Conservation (phyloP, 352 stramenopile species). For the Phytophthora boehmeriae region DNA sequence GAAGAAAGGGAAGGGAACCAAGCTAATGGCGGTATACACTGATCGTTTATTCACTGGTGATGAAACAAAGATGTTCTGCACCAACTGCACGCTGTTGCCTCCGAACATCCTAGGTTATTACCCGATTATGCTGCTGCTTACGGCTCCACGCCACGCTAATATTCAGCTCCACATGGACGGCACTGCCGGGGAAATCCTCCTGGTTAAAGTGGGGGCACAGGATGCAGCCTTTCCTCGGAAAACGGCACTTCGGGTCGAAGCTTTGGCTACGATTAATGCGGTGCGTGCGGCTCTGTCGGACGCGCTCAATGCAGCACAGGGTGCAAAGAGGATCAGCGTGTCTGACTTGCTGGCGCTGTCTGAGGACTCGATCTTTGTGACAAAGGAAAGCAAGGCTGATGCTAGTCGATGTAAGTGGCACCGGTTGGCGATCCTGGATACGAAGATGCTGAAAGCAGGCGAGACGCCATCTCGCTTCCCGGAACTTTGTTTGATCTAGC, state of each 20-base stretch:
- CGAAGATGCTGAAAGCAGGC: slow-evolving; percentile 29
- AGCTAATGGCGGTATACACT: slow-evolving; percentile 67
- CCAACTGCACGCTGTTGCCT: slow-evolving; percentile 79
- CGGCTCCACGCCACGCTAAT: slow-evolving; percentile 47
- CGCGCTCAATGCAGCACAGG: slow-evolving; percentile 45
- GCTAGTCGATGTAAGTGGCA: slow-evolving; percentile 51
- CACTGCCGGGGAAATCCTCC: slow-evolving; percentile 52
- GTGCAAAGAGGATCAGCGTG: slow-evolving; percentile 33
- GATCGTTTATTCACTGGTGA: slow-evolving; percentile 80
- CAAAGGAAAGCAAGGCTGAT: slow-evolving; percentile 46
- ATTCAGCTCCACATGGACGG: slow-evolving; percentile 73
- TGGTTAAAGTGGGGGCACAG: slow-evolving; percentile 68
- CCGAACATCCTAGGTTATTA: slow-evolving; percentile 64
- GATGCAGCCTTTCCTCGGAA: slow-evolving; percentile 52
- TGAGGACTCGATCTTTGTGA: slow-evolving; percentile 52
- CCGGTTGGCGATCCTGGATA: slow-evolving; percentile 48
- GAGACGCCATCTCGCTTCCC: slow-evolving; percentile 41
- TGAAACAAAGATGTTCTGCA: slow-evolving; percentile 79
- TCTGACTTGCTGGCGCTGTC: slow-evolving; percentile 47
- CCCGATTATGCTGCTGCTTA: slow-evolving; percentile 58
- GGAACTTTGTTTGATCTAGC: slow-evolving; percentile 38
- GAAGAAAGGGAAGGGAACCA: slow-evolving; percentile 31
- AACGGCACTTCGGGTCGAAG: slow-evolving; percentile 46
- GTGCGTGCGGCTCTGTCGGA: slow-evolving; percentile 62
- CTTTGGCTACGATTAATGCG: slow-evolving; percentile 51